Evolutionary conservation across 1,284 basidiomycete genomes (phyloP), one percentile per base, ranked within the genome.

Genomic region (Vanrija sp.): DNA sequence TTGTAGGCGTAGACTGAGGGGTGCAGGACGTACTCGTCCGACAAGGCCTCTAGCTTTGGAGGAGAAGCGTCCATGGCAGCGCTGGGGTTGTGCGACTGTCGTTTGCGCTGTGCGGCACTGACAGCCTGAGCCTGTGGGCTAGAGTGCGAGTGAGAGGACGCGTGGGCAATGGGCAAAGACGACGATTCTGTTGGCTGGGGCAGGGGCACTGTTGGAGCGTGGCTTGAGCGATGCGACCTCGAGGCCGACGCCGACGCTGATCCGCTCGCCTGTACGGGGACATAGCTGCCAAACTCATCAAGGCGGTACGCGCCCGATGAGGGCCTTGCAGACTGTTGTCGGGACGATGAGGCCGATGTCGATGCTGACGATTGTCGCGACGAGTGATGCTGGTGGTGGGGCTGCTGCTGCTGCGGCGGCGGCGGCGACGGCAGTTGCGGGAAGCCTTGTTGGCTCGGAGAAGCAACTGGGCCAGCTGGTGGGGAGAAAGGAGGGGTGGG

Each of bases 1-100:
- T 85, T 85, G 73, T 88, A 94, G n/a, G 88, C 86, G 38, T 87
- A 81, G 0, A 90, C 91, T 10, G 90, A 89, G 0, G 91, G 91
- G 73, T 94, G 91, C 6, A 77, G 65, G 26, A 75, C 72, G 52
- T 75, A 75, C 46, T 76, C 74, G 54, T 73, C 72, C 18, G 71
- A 69, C 19, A 75, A 64, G 47, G 72, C 68, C 51, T 74, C 74
- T n/a, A 65, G 51, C 47, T 67, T 66, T 4, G 71, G 67, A 23
- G 66, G 70, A 14, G 67, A 69, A 5, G 64, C 50, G 39, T 61
- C 61, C 15, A 44, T 57, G 2, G 69, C 53, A 1, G 69, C 63
- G 1, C 67, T 55, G 0, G 74, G 74, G 51, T 76, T 74, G 63
- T 77, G 74, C 1, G 75, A 77, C 51, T 73, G 69, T 23, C 75